These are phyloP conservation scores for Megacollybia marginata DNA, from an alignment of 768 basidiomycete genomes.

Conservation along the genomic window DNA sequence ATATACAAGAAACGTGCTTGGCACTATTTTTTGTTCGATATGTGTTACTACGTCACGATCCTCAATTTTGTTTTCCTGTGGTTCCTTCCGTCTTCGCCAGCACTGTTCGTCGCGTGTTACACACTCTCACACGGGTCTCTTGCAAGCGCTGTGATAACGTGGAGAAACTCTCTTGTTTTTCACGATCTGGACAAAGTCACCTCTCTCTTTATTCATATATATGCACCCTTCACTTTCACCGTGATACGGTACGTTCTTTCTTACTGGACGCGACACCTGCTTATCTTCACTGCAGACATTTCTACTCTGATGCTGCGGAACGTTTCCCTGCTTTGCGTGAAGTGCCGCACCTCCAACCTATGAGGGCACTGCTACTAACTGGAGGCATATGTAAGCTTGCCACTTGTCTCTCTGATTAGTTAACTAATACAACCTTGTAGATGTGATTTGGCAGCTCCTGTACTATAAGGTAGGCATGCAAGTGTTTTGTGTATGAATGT, in stretches of 20 bases:
- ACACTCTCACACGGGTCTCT: slow-evolving; percentile 87
- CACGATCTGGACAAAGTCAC: slow-evolving; percentile 97
- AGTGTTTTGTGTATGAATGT: not conserved
- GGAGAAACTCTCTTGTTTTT: slow-evolving; percentile 98
- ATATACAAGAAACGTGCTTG: slow-evolving; percentile 87
- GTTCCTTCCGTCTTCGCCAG: slow-evolving; percentile 70
- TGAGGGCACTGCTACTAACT: slow-evolving; percentile 68
- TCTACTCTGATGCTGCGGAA: slow-evolving; percentile 69
- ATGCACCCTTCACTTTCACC: slow-evolving; percentile 85
- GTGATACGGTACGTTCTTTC: slow-evolving; percentile 66
- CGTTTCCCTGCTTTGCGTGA: slow-evolving; percentile 82
- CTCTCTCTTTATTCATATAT: slow-evolving; percentile 91
- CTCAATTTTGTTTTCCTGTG: slow-evolving; percentile 91
- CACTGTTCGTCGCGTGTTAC: slow-evolving; percentile 88
- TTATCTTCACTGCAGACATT: slow-evolving; percentile 50
- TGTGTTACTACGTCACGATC: slow-evolving; percentile 91
- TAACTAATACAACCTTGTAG: slow-evolving; percentile 32
- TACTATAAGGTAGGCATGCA: slow-evolving; percentile 74
- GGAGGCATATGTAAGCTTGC: slow-evolving; percentile 72
- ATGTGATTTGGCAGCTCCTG: slow-evolving; percentile 84
- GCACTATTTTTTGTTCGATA: slow-evolving; percentile 91
- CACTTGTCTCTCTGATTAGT: not conserved
- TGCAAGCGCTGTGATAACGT: slow-evolving; percentile 93
- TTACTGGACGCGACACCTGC: not conserved
- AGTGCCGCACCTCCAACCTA: slow-evolving; percentile 64